Evolutionary conservation across 768 basidiomycete genomes (phyloP).

Genomic region (Neoboletus brunneissimus): DNA sequence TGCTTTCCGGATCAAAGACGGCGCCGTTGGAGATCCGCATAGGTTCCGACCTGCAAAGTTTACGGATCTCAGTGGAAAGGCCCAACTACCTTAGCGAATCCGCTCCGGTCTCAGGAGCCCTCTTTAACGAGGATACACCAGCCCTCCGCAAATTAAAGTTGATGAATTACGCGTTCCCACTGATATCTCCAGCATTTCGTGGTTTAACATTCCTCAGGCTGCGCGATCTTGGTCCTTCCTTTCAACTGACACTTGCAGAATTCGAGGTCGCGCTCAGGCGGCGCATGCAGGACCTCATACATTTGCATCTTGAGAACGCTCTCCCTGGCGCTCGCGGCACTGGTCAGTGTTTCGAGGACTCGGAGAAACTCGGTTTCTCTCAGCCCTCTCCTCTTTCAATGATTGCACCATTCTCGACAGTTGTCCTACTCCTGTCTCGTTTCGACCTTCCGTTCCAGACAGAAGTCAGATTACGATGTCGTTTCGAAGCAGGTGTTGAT

Average conservation of each 20-base stretch:
- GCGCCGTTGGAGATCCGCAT: conserved; percentile 26
- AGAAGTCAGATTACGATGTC: conserved; percentile 17
- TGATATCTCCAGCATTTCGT: conserved; percentile 36
- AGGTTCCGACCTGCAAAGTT: conserved; percentile 32
- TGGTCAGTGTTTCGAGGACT: not conserved
- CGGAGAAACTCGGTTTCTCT: conserved; percentile 6
- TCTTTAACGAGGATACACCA: conserved; percentile 35
- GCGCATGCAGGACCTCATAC: conserved; percentile 33
- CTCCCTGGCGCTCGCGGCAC: conserved; percentile 26
- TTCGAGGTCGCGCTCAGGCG: conserved; percentile 34
- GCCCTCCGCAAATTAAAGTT: conserved; percentile 38
- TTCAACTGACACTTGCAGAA: conserved; percentile 32
- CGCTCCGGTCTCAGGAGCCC: conserved; percentile 24
- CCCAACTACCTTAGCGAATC: conserved; percentile 16
- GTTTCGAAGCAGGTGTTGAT: conserved; percentile 1
- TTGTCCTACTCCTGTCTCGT: conserved; percentile 11
- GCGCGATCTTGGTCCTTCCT: conserved; percentile 22
- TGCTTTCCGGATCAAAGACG: conserved; percentile 45
- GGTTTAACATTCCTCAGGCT: conserved; percentile 40
- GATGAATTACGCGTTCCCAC: conserved; percentile 32
- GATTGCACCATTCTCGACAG: conserved; percentile 19
- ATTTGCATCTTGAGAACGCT: conserved; percentile 36
- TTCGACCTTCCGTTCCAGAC: conserved; percentile 12
- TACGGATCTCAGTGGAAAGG: conserved; percentile 24
- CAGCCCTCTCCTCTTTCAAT: conserved; percentile 16